Conservation (phyloP, 2,329 filamentous ascomycete genomes). For the Huntiella omanensis region DNA sequence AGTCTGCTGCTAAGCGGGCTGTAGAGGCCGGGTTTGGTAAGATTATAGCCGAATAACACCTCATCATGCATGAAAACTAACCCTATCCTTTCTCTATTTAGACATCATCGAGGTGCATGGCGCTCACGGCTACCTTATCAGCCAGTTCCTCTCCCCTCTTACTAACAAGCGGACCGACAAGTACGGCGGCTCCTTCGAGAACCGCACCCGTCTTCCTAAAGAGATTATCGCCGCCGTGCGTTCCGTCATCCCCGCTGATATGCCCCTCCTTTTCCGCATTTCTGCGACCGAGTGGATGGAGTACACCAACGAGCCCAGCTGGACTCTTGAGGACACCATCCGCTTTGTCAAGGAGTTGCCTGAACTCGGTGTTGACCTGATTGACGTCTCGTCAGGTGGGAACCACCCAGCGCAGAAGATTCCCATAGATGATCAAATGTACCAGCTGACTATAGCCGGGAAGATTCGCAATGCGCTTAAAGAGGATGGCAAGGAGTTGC, state of each 20-base stretch:
- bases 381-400: slow-evolving; percentile 66
- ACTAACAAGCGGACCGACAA: slow-evolving; percentile 42
- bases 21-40: slow-evolving; percentile 42
- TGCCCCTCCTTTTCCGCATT: slow-evolving; percentile 39
- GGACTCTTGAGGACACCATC: slow-evolving; percentile 44
- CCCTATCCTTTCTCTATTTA: background rate
- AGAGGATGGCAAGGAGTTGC: slow-evolving; percentile 29
- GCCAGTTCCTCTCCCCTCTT: slow-evolving; percentile 44
- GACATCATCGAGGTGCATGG: slow-evolving; percentile 55
- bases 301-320: slow-evolving; percentile 27
- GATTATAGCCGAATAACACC: slow-evolving; percentile 8
- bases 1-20: slow-evolving; percentile 36
- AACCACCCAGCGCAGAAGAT: slow-evolving; percentile 45
- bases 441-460: slow-evolving; percentile 57
- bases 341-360: slow-evolving; percentile 46
- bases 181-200: slow-evolving; percentile 48
- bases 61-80: background rate
- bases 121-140: slow-evolving; percentile 48
- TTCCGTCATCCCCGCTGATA: slow-evolving; percentile 30
- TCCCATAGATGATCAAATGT: slow-evolving; percentile 39
- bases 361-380: slow-evolving; percentile 55
- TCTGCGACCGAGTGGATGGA: slow-evolving; percentile 48
- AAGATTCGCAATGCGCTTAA: slow-evolving; percentile 48
- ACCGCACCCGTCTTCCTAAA: slow-evolving; percentile 41
- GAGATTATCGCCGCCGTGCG: slow-evolving; percentile 34